These are phyloP conservation scores for Apiospora arundinis DNA, from an alignment of 2,329 filamentous ascomycete species.

Conservation along the genomic window DNA sequence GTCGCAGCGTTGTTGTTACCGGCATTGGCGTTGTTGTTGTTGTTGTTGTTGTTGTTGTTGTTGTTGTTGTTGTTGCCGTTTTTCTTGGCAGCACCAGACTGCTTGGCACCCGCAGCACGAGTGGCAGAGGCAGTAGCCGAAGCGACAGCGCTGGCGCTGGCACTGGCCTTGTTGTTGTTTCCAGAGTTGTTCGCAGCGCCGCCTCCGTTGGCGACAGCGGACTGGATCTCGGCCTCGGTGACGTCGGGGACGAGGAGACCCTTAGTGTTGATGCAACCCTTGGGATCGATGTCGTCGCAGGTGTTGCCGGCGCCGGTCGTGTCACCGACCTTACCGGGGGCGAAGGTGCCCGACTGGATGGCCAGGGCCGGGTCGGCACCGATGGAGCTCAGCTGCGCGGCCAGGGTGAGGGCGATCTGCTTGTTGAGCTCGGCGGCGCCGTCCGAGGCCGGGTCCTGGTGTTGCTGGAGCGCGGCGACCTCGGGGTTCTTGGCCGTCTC, in stretches of 20 bases:
- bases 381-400: slow-evolving; percentile 63
- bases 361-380: slow-evolving; percentile 68
- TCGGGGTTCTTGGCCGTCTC: slow-evolving; percentile 67
- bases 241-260: slow-evolving; percentile 62
- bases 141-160: background rate
- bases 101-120: slow-evolving; percentile 25
- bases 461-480: slow-evolving; percentile 67
- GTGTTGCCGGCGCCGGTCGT: slow-evolving; percentile 56
- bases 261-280: slow-evolving; percentile 62
- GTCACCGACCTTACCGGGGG: slow-evolving; percentile 61
- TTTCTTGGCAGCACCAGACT: slow-evolving; percentile 24
- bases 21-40: slow-evolving; percentile 23
- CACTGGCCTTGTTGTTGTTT: background rate
- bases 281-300: slow-evolving; percentile 55
- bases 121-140: slow-evolving; percentile 24
- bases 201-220: slow-evolving; percentile 48
- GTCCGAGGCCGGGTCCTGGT: slow-evolving; percentile 70
- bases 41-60: slow-evolving; percentile 26
- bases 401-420: slow-evolving; percentile 63
- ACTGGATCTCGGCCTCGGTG: slow-evolving; percentile 57
- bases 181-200: slow-evolving; percentile 24
- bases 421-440: slow-evolving; percentile 65
- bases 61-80: slow-evolving; percentile 25
- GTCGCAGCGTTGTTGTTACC: slow-evolving; percentile 26
- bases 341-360: slow-evolving; percentile 68